Base-by-base conservation (phyloP, 768 basidiomycete genomes). In the Psilocybe azurescens region DNA sequence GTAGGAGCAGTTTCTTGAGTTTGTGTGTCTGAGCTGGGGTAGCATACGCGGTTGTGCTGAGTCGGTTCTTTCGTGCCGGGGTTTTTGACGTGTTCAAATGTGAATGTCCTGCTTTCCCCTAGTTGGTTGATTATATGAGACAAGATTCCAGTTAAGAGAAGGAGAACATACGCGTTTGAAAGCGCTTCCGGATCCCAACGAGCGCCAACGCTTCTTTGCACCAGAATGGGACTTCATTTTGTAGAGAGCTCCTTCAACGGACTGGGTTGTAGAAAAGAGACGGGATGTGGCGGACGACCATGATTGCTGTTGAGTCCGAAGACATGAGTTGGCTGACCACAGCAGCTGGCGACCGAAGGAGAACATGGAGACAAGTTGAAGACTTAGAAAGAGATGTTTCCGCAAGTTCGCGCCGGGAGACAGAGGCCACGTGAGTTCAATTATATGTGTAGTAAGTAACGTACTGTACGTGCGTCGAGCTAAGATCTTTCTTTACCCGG, bases 141-240 rank as follows among this genome's bases (percentile, higher is more conserved):
- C 11, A 38, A 41, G 24, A 20, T 29, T 61, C 39, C 10, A n/a
- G 9, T 11, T 5, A 20, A 51, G 11, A 16, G 28, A 4, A 24
- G 11, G 29, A 14, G 9, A 16, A 77, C 88, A 48, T 62, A 93
- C 91, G 67, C 91, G 89, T 80, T 93, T 93, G 80, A 92, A 93
- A 14, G 78, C 72, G 49, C 72, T 79, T 16, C 86, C 84, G 28
- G 84, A 87, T n/a, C 84, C 83, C 49, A 92, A 74, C 3, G 89
- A 87, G 60, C 85, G 79, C 90, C 90, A 93, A 63, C 91, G 79
- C 75, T 93, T 93, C 78, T 93, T 93, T 24, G 91, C 84, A 9
- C 91, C 91, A 3, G 86, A 89, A 72, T 93, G 91, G 1, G 89
- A 84, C 74, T 93, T 93, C 67, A 93, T 77, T 77, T 93, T 93